Percentiles rank a stretch among this genome's conserved stretches.
phyloP scores from a whole-genome alignment of 2,329 filamentous ascomycete genomes.

The Diplodia corticola region DNA sequence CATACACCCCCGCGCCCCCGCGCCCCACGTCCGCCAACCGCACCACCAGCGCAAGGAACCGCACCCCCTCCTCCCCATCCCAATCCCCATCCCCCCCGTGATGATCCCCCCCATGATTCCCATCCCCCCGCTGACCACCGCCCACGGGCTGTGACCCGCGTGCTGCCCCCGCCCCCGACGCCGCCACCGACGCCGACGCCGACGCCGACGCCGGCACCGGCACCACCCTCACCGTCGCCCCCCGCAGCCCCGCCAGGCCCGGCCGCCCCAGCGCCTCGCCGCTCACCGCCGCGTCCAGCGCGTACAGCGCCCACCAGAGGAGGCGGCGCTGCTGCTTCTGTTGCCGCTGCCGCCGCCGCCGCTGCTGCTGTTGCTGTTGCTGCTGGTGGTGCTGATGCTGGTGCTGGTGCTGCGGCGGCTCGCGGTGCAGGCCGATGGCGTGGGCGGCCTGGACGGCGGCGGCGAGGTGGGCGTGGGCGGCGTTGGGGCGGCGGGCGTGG shows the following conservation, averaged over 20 bases:
- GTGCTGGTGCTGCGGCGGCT: constrained; percentile 43
- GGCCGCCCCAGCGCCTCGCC: constrained; percentile 51
- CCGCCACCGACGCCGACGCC: too few relatives aligned
- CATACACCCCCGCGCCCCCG: too few relatives aligned
- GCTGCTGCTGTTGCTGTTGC: constrained; percentile 39
- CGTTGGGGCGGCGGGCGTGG: constrained; percentile 52
- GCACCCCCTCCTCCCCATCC: too few relatives aligned
- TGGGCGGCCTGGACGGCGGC: constrained; percentile 49
- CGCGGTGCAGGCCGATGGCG: constrained; percentile 51
- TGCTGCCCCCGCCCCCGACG: too few relatives aligned
- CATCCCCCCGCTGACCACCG: too few relatives aligned
- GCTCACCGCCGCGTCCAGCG: constrained; percentile 48
- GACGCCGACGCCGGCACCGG: too few relatives aligned
- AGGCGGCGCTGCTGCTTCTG: constrained; percentile 48
- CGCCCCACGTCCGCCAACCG: too few relatives aligned
- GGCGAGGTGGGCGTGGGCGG: constrained; percentile 45
- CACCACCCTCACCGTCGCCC: constrained; percentile 41
- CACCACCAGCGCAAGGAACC: too few relatives aligned
- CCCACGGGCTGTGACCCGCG: too few relatives aligned
- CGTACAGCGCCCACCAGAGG: constrained; percentile 46
- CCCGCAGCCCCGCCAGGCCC: constrained; percentile 37
- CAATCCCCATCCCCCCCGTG: too few relatives aligned
- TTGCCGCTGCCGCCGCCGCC: constrained; percentile 41
- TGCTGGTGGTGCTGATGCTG: too few relatives aligned
- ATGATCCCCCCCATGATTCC: too few relatives aligned